These are phyloP conservation scores for Auxenochlorella pyrenoidosa DNA, from an alignment of 139 green algal species.

Conservation along the genomic window DNA sequence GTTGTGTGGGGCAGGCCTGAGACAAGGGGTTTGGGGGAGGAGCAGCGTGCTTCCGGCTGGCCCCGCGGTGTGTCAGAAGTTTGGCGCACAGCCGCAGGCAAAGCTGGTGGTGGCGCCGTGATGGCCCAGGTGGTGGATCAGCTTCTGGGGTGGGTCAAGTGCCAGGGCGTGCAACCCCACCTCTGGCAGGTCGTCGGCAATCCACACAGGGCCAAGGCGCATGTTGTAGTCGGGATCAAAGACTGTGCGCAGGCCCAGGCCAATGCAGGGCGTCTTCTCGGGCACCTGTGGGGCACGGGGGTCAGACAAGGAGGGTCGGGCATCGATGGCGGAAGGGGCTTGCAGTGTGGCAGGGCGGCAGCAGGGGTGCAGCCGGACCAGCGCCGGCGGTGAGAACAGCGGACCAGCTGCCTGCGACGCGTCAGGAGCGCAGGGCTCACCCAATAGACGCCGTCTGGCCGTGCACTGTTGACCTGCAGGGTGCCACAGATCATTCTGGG, in stretches of 20 bases:
- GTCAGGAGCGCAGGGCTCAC: not conserved
- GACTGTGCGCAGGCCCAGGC: not conserved
- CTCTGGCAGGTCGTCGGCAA: slow-evolving; percentile 29
- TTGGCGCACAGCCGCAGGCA: too few species aligned
- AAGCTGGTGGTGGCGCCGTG: too few species aligned
- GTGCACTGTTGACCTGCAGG: slow-evolving; percentile 11
- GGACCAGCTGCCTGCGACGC: not conserved
- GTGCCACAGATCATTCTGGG: not conserved
- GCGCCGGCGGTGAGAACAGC: not conserved
- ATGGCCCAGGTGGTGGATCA: too few species aligned
- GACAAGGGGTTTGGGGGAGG: too few species aligned
- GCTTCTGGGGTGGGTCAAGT: too few species aligned
- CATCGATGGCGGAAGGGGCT: too few species aligned
- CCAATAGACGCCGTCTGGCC: slow-evolving; percentile 23
- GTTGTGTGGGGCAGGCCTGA: not conserved
- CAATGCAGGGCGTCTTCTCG: slow-evolving; percentile 26
- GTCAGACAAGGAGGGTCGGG: too few species aligned
- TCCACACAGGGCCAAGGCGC: slow-evolving; percentile 23
- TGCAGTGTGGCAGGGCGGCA: not conserved
- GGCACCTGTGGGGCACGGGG: not conserved
- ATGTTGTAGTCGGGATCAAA: slow-evolving; percentile 28
- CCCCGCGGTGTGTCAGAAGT: too few species aligned
- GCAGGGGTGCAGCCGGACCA: not conserved
- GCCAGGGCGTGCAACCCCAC: too few species aligned
- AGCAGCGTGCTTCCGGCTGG: too few species aligned